These are phyloP conservation scores for Debaryomyces hansenii DNA, from an alignment of 805 yeast species.

Conservation along the genomic window DNA sequence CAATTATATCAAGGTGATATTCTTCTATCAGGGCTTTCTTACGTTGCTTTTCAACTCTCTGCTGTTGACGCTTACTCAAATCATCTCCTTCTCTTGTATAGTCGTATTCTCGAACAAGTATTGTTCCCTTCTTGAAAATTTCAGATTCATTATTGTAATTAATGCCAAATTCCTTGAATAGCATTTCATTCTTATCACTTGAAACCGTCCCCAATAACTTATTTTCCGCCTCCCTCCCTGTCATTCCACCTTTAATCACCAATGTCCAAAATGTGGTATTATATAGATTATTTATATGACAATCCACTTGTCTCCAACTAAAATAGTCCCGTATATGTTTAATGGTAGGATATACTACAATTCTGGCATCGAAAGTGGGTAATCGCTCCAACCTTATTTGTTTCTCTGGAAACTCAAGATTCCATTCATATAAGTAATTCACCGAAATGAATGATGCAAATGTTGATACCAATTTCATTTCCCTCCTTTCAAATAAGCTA, in stretches of 20 bases:
- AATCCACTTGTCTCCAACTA: conserved; percentile 94
- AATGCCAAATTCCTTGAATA: conserved; percentile 74
- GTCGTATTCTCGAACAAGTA: conserved; percentile 51
- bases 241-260: conserved; percentile 65
- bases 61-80: conserved; percentile 44
- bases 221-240: conserved; percentile 80
- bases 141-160: conserved; percentile 92
- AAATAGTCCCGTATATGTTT: conserved; percentile 73
- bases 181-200: conserved; percentile 83
- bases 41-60: conserved; percentile 48
- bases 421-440: conserved; percentile 71
- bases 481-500: conserved; percentile 78
- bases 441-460: conserved; percentile 83
- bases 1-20: conserved; percentile 62
- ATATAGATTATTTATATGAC: conserved; percentile 91
- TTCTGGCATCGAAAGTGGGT: conserved; percentile 91
- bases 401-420: conserved; percentile 49
- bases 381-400: conserved; percentile 52
- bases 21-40: conserved; percentile 46
- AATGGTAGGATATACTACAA: conserved; percentile 76
- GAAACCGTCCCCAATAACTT: conserved; percentile 74
- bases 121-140: conserved; percentile 82
- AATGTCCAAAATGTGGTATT: conserved; percentile 92
- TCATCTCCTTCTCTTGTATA: conserved; percentile 9
- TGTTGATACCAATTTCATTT: conserved; percentile 74